Percentiles rank a stretch among this genome's conserved stretches.
These are phyloP conservation scores for Apiotrichum brassicae DNA, from an alignment of 1,284 basidiomycete species.

Conservation along the genomic window DNA sequence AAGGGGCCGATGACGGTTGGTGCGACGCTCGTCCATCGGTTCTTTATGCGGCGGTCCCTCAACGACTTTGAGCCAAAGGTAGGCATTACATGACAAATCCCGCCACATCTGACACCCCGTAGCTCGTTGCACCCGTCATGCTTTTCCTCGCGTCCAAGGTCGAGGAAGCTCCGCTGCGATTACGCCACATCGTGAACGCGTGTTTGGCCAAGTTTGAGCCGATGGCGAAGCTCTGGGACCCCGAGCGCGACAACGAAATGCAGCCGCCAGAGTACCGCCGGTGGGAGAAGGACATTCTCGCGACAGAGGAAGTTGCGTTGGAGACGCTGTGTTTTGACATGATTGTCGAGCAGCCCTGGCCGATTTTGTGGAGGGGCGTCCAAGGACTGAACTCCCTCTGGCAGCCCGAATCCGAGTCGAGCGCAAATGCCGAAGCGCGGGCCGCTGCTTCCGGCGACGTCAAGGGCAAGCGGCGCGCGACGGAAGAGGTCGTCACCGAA, in stretches of 20 bases:
- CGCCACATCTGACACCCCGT: not conserved
- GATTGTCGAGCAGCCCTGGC: slow-evolving; percentile 73
- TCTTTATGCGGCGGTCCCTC: slow-evolving; percentile 89
- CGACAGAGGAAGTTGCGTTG: slow-evolving; percentile 73
- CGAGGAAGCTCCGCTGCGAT: slow-evolving; percentile 36
- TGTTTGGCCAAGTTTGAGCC: slow-evolving; percentile 32
- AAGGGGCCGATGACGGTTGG: slow-evolving; percentile 61
- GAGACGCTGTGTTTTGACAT: slow-evolving; percentile 91
- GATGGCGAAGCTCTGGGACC: slow-evolving; percentile 21
- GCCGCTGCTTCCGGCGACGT: not conserved
- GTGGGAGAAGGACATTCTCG: slow-evolving; percentile 65
- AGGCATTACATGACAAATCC: slow-evolving; percentile 1
- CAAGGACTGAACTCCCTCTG: slow-evolving; percentile 21
- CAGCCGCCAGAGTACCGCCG: slow-evolving; percentile 62
- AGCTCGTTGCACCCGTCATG: slow-evolving; percentile 83
- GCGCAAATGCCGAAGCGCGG: not conserved
- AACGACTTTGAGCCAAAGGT: slow-evolving; percentile 59
- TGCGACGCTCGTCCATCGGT: slow-evolving; percentile 84
- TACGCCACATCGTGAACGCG: slow-evolving; percentile 36
- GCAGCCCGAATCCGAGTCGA: not conserved
- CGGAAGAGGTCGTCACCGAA: slow-evolving; percentile 17
- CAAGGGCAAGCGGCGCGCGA: slow-evolving; percentile 17
- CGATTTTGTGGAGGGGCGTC: slow-evolving; percentile 62
- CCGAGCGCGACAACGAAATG: slow-evolving; percentile 6
- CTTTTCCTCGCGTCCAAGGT: slow-evolving; percentile 86